Evolutionary conservation across 257 asterid genomes (phyloP).

Genomic region (Echium plantagineum): DNA sequence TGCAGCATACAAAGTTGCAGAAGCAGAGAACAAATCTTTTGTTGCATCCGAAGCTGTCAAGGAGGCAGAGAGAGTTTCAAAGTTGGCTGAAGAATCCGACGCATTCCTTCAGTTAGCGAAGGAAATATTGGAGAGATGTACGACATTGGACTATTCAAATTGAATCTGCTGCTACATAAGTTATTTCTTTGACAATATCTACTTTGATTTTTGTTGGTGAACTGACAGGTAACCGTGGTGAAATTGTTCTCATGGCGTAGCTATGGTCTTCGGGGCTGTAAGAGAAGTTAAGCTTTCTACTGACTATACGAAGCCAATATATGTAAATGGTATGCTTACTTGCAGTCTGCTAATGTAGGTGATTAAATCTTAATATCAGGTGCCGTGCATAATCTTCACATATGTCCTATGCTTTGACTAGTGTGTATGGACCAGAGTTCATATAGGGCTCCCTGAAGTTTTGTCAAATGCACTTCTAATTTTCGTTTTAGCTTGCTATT

Average conservation of each 20-base stretch:
- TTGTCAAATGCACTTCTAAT: too few species aligned
- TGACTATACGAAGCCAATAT: neutral
- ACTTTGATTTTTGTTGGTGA: neutral
- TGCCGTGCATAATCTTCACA: neutral
- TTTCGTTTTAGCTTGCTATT: too few species aligned
- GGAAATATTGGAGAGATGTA: constrained; percentile 58
- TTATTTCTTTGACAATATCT: neutral
- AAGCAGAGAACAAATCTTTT: constrained; percentile 71
- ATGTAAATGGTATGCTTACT: neutral
- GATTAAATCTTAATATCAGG: neutral
- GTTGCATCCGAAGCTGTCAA: constrained; percentile 68
- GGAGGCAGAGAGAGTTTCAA: constrained; percentile 67
- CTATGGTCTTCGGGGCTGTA: neutral
- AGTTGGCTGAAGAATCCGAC: constrained; percentile 62
- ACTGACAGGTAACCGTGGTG: constrained; percentile 51
- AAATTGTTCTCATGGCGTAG: constrained; percentile 41
- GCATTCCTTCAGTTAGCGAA: constrained; percentile 45
- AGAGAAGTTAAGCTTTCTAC: neutral
- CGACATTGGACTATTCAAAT: constrained; percentile 5
- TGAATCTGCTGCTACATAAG: neutral
- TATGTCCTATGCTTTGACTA: too few species aligned
- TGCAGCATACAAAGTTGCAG: constrained; percentile 55
- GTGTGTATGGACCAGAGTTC: too few species aligned
- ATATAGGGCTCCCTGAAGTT: too few species aligned
- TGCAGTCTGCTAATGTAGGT: neutral